Base-by-base conservation (phyloP, 805 yeast genomes). In the Kluyveromyces nonfermentans region DNA sequence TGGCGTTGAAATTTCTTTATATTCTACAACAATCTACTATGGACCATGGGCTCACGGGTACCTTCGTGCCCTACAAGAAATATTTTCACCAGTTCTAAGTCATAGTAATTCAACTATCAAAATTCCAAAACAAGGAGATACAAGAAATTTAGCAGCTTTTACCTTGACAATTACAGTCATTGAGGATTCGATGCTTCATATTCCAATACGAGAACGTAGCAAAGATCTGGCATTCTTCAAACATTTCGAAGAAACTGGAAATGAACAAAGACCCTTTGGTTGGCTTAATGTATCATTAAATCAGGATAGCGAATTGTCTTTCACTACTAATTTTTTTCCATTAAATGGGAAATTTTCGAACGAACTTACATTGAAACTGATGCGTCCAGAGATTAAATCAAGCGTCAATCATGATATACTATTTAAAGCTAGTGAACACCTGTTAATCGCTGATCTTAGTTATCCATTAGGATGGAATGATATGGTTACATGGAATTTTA, bases 41-140 rank as follows among this genome's bases (percentile, higher is more conserved):
- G 98, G 98, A 0, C 95, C 98, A 0, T 90, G 97, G 96, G 85
- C 96, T 0, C 95, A 93, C 46, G 77, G 90, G 32, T 95, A 93
- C 60, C 61, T 95, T 15, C 70, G 70, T 2, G 74, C 79, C 1
- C 54, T 89, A 8, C 88, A 82, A 45, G 63, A 69, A 14, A 65
- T 80, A 63, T 65, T 93, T 19, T 77, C 82, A 44, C 98, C 98
- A 0, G 59, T 73, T 0, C 57, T 78, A 4, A 75, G 82, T 20
- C 63, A 80, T 38, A 85, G 87, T 53, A 63, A 78, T 2, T 52
- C 54, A 9, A 73, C 78, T 0, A 58, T 59, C 5, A 65, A 67
- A 4, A 61, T 62, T 2, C 61, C 74, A 3, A 41, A 45, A 1
- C 68, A 79, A 0, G 90, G 89, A 0, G 60, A 68, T 3, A 48